Conservation (phyloP, 805 yeast species). For the Cyberlindnera xishuangbannaensis region DNA sequence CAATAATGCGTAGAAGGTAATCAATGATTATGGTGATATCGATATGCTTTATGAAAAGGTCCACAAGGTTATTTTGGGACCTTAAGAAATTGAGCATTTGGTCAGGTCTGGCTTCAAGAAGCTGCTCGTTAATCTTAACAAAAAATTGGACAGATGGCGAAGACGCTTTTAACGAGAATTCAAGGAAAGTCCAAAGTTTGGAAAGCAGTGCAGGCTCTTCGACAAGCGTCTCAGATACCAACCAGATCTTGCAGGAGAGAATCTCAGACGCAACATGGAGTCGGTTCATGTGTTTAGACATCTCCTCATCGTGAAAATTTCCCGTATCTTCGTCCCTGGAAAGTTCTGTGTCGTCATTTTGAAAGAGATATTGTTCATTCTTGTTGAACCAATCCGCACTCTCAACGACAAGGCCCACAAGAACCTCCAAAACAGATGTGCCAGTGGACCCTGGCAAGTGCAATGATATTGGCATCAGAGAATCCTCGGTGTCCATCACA, state of each 20-base stretch:
- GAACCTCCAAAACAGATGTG: constrained; percentile 39
- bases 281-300: constrained; percentile 22
- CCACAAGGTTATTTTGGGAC: constrained; percentile 53
- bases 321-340: constrained; percentile 10
- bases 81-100: constrained; percentile 51
- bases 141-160: constrained; percentile 76
- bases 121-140: constrained; percentile 82
- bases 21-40: constrained; percentile 92
- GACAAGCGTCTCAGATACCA: constrained; percentile 82
- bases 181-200: constrained; percentile 74
- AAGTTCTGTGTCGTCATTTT: constrained; percentile 5
- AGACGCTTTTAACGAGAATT: constrained; percentile 46
- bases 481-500: not conserved
- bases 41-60: constrained; percentile 67
- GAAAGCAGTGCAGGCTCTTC: constrained; percentile 59
- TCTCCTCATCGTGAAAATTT: constrained; percentile 20
- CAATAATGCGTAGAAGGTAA: constrained; percentile 77
- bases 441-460: constrained; percentile 3
- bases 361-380: constrained; percentile 15
- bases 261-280: constrained; percentile 77
- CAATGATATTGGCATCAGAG: constrained; percentile 2
- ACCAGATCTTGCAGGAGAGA: constrained; percentile 85
- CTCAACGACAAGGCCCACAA: constrained; percentile 37
- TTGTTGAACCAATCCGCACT: constrained; percentile 35
- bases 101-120: constrained; percentile 70